These are phyloP conservation scores for Styphnolobium japonicum DNA, from an alignment of 306 rosid species.

Conservation along the genomic window DNA sequence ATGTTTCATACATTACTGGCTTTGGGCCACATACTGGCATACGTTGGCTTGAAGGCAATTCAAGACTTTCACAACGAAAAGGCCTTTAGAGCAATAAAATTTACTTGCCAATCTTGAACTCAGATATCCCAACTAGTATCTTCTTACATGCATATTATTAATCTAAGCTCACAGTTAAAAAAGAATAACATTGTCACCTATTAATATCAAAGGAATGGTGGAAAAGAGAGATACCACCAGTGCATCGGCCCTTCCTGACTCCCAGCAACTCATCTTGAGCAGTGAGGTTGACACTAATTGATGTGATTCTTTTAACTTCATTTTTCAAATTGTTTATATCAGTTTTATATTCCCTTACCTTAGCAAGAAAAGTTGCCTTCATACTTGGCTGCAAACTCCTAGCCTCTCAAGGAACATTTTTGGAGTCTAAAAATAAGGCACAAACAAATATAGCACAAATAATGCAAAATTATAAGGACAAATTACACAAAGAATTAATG, in stretches of 20 bases:
- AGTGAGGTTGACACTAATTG: slow-evolving; percentile 24
- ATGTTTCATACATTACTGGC: background rate
- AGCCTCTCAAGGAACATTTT: slow-evolving; percentile 78
- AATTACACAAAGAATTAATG: no score
- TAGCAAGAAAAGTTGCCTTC: slow-evolving; percentile 54
- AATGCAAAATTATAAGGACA: no score
- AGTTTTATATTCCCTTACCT: slow-evolving; percentile 54
- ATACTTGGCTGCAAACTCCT: slow-evolving; percentile 59
- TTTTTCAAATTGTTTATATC: slow-evolving; percentile 52
- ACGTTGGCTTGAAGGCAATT: background rate
- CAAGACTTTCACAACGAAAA: background rate
- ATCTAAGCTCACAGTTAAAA: slow-evolving; percentile 2
- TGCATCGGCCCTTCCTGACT: slow-evolving; percentile 43
- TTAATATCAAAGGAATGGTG: slow-evolving; percentile 10
- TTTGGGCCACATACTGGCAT: no score
- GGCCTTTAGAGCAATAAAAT: background rate
- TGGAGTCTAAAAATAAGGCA: slow-evolving; percentile 42
- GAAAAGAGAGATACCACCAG: slow-evolving; percentile 30
- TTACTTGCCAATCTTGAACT: background rate
- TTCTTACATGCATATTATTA: slow-evolving; percentile 6
- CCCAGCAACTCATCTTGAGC: slow-evolving; percentile 48
- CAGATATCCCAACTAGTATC: background rate
- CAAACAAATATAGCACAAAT: no score
- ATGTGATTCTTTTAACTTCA: slow-evolving; percentile 41
- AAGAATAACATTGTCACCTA: background rate